Evolutionary conservation across 2,329 filamentous ascomycete genomes (phyloP).

Genomic region (Fusarium mangiferae): DNA sequence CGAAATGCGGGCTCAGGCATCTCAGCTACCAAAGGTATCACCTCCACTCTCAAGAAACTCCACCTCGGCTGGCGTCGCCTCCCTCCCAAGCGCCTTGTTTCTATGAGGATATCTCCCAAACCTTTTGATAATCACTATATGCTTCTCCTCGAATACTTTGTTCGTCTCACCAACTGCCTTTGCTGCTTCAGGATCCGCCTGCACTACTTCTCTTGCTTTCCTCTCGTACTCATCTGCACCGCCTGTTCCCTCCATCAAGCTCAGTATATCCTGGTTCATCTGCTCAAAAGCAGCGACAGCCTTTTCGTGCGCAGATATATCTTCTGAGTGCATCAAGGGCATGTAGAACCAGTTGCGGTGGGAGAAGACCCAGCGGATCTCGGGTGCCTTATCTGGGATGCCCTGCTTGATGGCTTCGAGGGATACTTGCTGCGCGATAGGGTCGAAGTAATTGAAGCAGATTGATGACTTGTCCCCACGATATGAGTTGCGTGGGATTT

Average conservation of each 20-base stretch:
- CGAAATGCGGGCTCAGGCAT: neutral
- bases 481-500: conserved; percentile 71
- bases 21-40: conserved; percentile 49
- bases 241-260: conserved; percentile 42
- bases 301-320: conserved; percentile 55
- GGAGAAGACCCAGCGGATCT: conserved; percentile 48
- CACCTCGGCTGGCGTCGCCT: conserved; percentile 60
- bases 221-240: conserved; percentile 39
- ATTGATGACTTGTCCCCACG: conserved; percentile 57
- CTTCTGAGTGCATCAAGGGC: conserved; percentile 69
- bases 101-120: conserved; percentile 71
- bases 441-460: conserved; percentile 67
- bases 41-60: conserved; percentile 60
- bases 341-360: conserved; percentile 68
- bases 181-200: conserved; percentile 41
- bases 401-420: conserved; percentile 48
- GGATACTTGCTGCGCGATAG: conserved; percentile 59
- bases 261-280: conserved; percentile 48
- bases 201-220: conserved; percentile 44
- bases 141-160: conserved; percentile 54
- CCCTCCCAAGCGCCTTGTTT: conserved; percentile 61
- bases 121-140: conserved; percentile 59
- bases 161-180: conserved; percentile 37
- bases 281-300: conserved; percentile 47
- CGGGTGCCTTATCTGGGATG: conserved; percentile 42